These are phyloP conservation scores for Populus tomentosa DNA, from an alignment of 441 rosid species.

Conservation along the genomic window DNA sequence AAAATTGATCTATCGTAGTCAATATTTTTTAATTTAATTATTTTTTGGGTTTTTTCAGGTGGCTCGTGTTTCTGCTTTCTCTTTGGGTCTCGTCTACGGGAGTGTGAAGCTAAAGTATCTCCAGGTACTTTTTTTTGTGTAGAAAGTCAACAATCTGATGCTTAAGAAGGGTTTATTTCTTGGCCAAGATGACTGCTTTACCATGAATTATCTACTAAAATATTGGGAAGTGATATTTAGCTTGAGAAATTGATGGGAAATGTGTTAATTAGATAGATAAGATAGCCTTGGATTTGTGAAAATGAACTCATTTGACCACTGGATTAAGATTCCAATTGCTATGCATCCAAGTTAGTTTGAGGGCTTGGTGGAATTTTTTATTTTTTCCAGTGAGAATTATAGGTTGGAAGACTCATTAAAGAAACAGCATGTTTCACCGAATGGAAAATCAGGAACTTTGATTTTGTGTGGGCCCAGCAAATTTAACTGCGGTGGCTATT, in stretches of 20 bases:
- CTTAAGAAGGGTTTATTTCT: background rate
- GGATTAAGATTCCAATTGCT: no score
- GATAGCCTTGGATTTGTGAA: background rate
- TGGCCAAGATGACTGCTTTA: background rate
- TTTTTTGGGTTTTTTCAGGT: slow-evolving; percentile 26
- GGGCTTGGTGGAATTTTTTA: no score
- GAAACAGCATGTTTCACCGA: no score
- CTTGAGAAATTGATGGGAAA: background rate
- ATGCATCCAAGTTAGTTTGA: no score
- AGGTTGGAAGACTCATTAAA: no score
- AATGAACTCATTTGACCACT: background rate
- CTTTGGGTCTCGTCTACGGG: slow-evolving; percentile 49
- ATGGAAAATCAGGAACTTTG: no score
- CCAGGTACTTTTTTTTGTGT: slow-evolving; percentile 28
- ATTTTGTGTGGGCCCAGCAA: no score
- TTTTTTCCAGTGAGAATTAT: no score
- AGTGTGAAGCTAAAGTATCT: slow-evolving; percentile 54
- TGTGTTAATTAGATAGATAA: background rate
- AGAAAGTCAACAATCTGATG: background rate
- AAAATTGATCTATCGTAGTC: background rate
- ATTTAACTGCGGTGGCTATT: no score
- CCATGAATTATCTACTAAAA: background rate
- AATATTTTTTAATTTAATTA: background rate
- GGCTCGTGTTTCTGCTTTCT: slow-evolving; percentile 55
- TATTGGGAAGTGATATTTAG: background rate